Conservation (phyloP, 805 yeast genomes). For the Kodamaea kakaduensis region DNA sequence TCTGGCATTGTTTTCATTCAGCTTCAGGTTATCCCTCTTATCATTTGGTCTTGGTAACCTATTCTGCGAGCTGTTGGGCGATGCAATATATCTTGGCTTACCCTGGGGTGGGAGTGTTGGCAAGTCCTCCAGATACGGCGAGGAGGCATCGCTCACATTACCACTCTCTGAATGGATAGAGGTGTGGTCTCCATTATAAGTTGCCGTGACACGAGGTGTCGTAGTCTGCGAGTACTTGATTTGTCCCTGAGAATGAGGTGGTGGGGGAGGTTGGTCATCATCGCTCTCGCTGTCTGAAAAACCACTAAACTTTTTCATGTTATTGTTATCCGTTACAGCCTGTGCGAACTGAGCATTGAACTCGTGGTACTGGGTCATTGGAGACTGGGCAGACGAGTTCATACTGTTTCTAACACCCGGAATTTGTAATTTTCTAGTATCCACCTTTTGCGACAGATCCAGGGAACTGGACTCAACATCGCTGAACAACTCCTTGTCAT, state of each 20-base stretch:
- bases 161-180: slow-evolving; percentile 28
- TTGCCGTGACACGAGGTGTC: slow-evolving; percentile 11
- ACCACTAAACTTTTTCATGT: slow-evolving; percentile 9
- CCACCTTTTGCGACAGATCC: slow-evolving; percentile 9
- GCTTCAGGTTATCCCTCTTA: too few species aligned
- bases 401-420: slow-evolving; percentile 29
- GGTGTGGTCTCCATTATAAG: slow-evolving; percentile 11
- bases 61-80: slow-evolving; percentile 31
- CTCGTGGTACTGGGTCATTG: slow-evolving; percentile 41
- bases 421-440: slow-evolving; percentile 13
- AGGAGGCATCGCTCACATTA: slow-evolving; percentile 14
- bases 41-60: slow-evolving; percentile 12
- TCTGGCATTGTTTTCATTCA: slow-evolving; percentile 4
- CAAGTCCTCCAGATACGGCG: slow-evolving; percentile 16
- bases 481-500: slow-evolving; percentile 35
- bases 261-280: slow-evolving; percentile 21
- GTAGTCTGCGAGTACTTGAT: slow-evolving; percentile 10
- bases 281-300: slow-evolving; percentile 16
- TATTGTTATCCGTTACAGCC: slow-evolving; percentile 14
- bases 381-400: slow-evolving; percentile 38
- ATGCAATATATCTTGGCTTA: slow-evolving; percentile 30
- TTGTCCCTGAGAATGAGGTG: slow-evolving; percentile 8
- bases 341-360: slow-evolving; percentile 37
- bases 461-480: slow-evolving; percentile 25
- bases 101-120: slow-evolving; percentile 12